Evolutionary conservation across 768 basidiomycete species (phyloP).

Genomic region (Hemileccinum impolitum): DNA sequence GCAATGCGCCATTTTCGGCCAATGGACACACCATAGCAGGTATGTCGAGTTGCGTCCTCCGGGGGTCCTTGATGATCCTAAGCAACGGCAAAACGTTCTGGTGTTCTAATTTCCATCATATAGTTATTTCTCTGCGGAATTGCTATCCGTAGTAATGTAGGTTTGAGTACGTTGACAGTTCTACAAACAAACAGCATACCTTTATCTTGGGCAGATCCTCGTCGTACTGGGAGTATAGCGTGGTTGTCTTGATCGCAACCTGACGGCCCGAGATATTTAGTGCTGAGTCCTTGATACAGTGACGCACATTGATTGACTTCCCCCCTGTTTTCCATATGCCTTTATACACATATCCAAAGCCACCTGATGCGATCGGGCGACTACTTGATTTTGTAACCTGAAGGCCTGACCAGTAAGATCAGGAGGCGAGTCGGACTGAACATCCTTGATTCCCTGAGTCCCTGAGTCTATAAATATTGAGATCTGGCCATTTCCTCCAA

Average conservation of each 20-base stretch:
- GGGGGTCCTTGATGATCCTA: background rate
- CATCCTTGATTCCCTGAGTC: too few species aligned
- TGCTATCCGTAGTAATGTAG: background rate
- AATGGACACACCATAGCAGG: slow-evolving; percentile 3
- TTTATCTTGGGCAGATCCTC: background rate
- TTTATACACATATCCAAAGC: background rate
- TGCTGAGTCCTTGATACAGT: background rate
- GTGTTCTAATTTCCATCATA: background rate
- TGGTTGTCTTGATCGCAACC: slow-evolving; percentile 1
- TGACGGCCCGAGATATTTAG: background rate
- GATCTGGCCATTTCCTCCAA: too few species aligned
- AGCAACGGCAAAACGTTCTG: background rate
- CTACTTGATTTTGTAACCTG: background rate
- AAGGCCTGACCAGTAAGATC: background rate
- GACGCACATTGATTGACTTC: background rate
- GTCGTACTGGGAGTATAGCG: background rate
- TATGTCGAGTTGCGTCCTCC: background rate
- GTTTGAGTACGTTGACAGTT: background rate
- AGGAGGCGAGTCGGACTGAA: too few species aligned
- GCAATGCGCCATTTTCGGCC: background rate
- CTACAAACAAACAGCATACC: background rate
- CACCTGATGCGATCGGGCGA: background rate
- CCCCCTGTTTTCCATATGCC: background rate
- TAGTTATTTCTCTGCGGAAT: background rate
- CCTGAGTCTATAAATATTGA: too few species aligned